Percentiles rank a stretch among this genome's conserved stretches.
phyloP scores from a whole-genome alignment of 768 basidiomycete species.

The Boletus patriciae region DNA sequence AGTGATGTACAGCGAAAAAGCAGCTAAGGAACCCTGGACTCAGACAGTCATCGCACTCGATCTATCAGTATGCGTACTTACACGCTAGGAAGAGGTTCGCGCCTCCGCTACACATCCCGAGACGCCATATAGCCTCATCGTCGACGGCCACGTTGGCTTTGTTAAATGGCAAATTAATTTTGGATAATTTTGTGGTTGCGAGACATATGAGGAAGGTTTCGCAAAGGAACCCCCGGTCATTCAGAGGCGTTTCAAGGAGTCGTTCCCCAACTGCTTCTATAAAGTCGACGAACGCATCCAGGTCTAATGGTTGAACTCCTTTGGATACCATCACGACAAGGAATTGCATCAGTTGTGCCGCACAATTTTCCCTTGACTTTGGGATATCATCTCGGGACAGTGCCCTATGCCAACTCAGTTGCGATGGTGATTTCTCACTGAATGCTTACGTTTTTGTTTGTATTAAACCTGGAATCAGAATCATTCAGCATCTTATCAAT shows the following conservation, averaged over 20 bases:
- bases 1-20: constrained; percentile 46
- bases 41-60: background rate
- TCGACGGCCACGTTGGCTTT: constrained; percentile 17
- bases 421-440: background rate
- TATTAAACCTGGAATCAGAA: constrained; percentile 11
- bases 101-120: constrained; percentile 30
- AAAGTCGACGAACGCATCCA: constrained; percentile 9
- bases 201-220: constrained; percentile 39
- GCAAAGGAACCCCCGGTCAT: constrained; percentile 25
- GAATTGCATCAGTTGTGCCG: constrained; percentile 28
- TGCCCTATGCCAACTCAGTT: constrained; percentile 10
- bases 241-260: constrained; percentile 11
- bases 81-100: constrained; percentile 42
- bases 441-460: constrained; percentile 17
- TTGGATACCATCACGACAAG: constrained; percentile 22
- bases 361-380: constrained; percentile 1
- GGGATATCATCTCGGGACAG: constrained; percentile 9
- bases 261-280: constrained; percentile 15
- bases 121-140: constrained; percentile 40
- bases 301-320: constrained; percentile 9
- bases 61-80: constrained; percentile 29
- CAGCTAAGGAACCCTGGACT: constrained; percentile 35
- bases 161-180: constrained; percentile 8
- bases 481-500: constrained; percentile 1
- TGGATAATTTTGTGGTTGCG: constrained; percentile 24